Conservation (phyloP, 2,329 filamentous ascomycete species). For the Cladosporium sphaerospermum region DNA sequence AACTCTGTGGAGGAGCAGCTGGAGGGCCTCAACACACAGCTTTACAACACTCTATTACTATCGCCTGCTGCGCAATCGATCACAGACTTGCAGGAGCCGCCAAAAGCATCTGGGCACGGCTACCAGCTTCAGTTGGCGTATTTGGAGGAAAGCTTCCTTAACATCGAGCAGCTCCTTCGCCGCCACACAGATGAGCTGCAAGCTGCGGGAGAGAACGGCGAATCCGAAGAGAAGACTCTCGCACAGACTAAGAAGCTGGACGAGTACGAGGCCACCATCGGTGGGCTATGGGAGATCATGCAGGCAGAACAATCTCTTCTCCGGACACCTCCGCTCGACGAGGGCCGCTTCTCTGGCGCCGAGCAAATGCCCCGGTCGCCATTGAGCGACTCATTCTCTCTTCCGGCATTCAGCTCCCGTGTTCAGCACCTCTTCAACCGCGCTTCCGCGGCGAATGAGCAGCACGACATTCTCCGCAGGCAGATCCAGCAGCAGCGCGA, state of each 20-base stretch:
- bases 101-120: constrained; percentile 50
- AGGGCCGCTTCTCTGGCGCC: constrained; percentile 10
- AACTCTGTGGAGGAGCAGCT: constrained; percentile 29
- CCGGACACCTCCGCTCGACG: constrained; percentile 18
- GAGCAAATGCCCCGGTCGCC: constrained; percentile 23
- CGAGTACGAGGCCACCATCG: constrained; percentile 51
- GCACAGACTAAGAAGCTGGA: constrained; percentile 37
- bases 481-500: constrained; percentile 95
- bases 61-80: constrained; percentile 46
- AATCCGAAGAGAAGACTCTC: constrained; percentile 18
- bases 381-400: constrained; percentile 48
- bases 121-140: constrained; percentile 64
- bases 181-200: constrained; percentile 26
- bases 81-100: constrained; percentile 51
- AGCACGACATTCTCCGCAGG: constrained; percentile 80
- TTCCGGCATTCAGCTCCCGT: constrained; percentile 69
- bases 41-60: constrained; percentile 33
- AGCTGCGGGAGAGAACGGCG: constrained; percentile 19
- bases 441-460: constrained; percentile 72
- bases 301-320: constrained; percentile 36
- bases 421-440: constrained; percentile 74
- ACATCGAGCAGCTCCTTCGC: constrained; percentile 27
- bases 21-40: constrained; percentile 25
- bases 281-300: constrained; percentile 49
- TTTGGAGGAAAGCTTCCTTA: constrained; percentile 54